A percentile compares a stretch with the other conserved stretches of the same genome.
These are phyloP conservation scores for Phaeosphaeriaceae sp. DNA, from an alignment of 2,329 filamentous ascomycete species.

Conservation along the genomic window DNA sequence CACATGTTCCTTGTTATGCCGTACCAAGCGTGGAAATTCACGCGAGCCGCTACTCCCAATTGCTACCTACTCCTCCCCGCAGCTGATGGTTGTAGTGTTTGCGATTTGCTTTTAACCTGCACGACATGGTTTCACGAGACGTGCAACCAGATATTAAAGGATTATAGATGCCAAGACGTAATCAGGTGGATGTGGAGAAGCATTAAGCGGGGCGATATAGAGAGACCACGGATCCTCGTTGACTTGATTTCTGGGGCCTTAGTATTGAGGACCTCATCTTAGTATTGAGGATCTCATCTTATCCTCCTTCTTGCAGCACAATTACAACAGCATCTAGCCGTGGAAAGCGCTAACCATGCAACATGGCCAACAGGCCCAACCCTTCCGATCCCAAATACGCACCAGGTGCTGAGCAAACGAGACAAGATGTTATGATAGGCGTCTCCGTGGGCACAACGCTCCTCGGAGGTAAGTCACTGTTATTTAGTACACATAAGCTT, in stretches of 20 bases:
- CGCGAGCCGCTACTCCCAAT: constrained; percentile 1
- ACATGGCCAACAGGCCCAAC: constrained; percentile 16
- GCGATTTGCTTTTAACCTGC: constrained; percentile 14
- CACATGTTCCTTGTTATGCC: not conserved
- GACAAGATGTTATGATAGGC: constrained; percentile 26
- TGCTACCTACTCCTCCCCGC: constrained; percentile 13
- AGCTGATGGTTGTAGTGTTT: constrained; percentile 27
- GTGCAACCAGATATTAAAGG: constrained; percentile 16
- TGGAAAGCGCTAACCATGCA: not conserved
- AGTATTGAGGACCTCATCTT: not conserved
- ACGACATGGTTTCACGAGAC: constrained; percentile 21
- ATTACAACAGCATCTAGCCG: not conserved
- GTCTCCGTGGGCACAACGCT: constrained; percentile 23
- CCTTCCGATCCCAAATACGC: constrained; percentile 15
- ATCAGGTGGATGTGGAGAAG: constrained; percentile 1
- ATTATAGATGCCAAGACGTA: not conserved
- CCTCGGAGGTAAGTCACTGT: constrained; percentile 20
- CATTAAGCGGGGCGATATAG: constrained; percentile 6
- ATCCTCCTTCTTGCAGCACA: not conserved
- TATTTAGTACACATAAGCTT: not conserved
- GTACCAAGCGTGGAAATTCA: not conserved
- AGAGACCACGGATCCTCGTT: not conserved
- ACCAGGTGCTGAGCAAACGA: constrained; percentile 17
- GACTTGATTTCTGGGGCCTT: constrained; percentile 1
- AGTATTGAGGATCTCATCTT: not conserved